These are phyloP conservation scores for Malassezia yamatoensis DNA, from an alignment of 1,284 basidiomycete genomes.

Conservation along the genomic window DNA sequence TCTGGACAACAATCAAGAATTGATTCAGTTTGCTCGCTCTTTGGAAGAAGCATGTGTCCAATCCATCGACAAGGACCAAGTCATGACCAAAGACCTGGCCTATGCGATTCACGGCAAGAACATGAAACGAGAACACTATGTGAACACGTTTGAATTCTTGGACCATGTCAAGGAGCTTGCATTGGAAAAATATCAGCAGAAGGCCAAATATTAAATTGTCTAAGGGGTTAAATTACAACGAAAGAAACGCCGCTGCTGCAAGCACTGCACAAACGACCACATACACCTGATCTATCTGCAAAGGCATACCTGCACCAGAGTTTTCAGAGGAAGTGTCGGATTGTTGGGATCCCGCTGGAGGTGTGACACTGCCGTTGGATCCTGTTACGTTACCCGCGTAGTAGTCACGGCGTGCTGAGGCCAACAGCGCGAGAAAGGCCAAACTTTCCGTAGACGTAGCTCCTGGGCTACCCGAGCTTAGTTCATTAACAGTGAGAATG, in stretches of 20 bases:
- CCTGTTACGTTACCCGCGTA: conserved; percentile 14
- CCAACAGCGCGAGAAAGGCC: conserved; percentile 35
- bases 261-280: neutral
- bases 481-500: conserved; percentile 31
- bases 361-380: neutral
- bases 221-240: neutral
- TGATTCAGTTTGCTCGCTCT: conserved; percentile 65
- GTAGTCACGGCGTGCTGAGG: conserved; percentile 36
- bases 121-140: conserved; percentile 46
- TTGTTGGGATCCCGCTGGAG: neutral
- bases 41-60: conserved; percentile 83
- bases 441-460: conserved; percentile 34
- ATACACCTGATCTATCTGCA: neutral
- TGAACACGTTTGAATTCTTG: conserved; percentile 42
- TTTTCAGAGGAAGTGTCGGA: too few relatives aligned
- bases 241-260: neutral
- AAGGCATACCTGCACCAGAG: too few relatives aligned
- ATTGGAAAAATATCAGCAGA: conserved; percentile 23
- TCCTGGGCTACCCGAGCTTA: conserved; percentile 25
- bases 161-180: conserved; percentile 38
- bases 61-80: conserved; percentile 73
- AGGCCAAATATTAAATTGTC: neutral
- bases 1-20: conserved; percentile 70
- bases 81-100: conserved; percentile 88
- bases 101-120: conserved; percentile 83